Evolutionary conservation across 768 basidiomycete species (phyloP).

Genomic region (Pleurotus platypus): DNA sequence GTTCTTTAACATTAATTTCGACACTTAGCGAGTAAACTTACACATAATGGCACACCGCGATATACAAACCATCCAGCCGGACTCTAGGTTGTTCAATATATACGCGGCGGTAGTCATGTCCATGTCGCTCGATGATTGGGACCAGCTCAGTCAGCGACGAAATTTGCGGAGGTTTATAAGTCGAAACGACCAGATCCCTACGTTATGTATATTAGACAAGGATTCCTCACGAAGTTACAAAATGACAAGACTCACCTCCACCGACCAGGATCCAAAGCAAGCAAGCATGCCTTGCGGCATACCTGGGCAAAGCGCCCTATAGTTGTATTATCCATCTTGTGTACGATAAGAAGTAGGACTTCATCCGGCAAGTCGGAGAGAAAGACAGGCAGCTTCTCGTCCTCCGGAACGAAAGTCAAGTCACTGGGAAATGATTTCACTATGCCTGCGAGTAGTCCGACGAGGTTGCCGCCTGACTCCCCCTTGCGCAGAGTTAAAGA

Average conservation of each 20-base stretch:
- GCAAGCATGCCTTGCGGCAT: conserved; percentile 68
- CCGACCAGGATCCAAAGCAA: conserved; percentile 67
- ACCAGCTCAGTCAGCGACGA: conserved; percentile 44
- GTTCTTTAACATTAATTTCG: conserved; percentile 8
- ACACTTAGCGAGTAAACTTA: conserved; percentile 30
- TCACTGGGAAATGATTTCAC: conserved; percentile 45
- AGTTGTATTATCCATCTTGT: conserved; percentile 57
- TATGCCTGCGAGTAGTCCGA: conserved; percentile 43
- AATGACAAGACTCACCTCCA: conserved; percentile 59
- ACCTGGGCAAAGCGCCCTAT: conserved; percentile 78
- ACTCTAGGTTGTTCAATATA: conserved; percentile 84
- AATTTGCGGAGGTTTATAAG: conserved; percentile 79
- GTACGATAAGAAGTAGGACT: conserved; percentile 62
- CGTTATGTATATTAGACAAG: too few species aligned
- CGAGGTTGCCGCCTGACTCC: conserved; percentile 19
- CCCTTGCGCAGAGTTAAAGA: conserved; percentile 17
- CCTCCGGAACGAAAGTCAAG: conserved; percentile 64
- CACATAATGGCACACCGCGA: conserved; percentile 88
- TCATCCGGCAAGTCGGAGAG: conserved; percentile 73
- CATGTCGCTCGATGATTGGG: conserved; percentile 47
- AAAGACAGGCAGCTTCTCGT: conserved; percentile 54
- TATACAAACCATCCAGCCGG: conserved; percentile 86
- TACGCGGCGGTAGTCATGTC: conserved; percentile 66
- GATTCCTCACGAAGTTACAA: neutral
- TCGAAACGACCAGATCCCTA: conserved; percentile 60